Evolutionary conservation across 1,284 basidiomycete genomes (phyloP), one percentile per base, ranked within the genome.

Genomic region (Melanopsichium pennsylvanicum): DNA sequence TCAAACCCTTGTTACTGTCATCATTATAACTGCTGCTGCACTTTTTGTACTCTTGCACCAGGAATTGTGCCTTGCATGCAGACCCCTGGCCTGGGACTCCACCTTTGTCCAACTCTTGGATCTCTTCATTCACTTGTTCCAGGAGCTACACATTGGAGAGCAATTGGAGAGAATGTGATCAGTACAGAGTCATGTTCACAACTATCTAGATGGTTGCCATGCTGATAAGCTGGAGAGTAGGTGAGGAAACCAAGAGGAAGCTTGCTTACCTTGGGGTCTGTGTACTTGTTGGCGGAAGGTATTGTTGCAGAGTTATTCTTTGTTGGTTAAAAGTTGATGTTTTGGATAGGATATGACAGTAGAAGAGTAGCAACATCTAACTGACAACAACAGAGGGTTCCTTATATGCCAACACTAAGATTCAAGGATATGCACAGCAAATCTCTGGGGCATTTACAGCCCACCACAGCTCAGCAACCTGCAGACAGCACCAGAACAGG

Each of bases 211-310:
- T n/a, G n/a, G n/a, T n/a, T n/a, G n/a, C n/a, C n/a, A n/a, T n/a
- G n/a, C n/a, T n/a, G n/a, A n/a, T n/a, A n/a, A n/a, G n/a, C n/a
- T n/a, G n/a, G n/a, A n/a, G n/a, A n/a, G n/a, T n/a, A n/a, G n/a
- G n/a, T n/a, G n/a, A n/a, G n/a, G n/a, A n/a, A n/a, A n/a, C n/a
- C n/a, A n/a, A n/a, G n/a, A n/a, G n/a, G n/a, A n/a, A n/a, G n/a
- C n/a, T n/a, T n/a, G 34, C 51, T 51, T 45, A 67, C 63, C 52
- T 67, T 48, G 48, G 63, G 63, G 39, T 67, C 63, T 37, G 63
- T 57, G 47, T 67, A 67, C 58, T 67, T 67, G 57, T 67, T 54
- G 37, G 57, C 42, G 40, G 63, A 61, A 39, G 57, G 63, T 58
- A 67, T 67, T 13, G 42, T 58, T 38, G 22, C 18, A 43, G 34